Conservation (phyloP, 192 early-diverging fungal genomes). For the Coemansia sp. region DNA sequence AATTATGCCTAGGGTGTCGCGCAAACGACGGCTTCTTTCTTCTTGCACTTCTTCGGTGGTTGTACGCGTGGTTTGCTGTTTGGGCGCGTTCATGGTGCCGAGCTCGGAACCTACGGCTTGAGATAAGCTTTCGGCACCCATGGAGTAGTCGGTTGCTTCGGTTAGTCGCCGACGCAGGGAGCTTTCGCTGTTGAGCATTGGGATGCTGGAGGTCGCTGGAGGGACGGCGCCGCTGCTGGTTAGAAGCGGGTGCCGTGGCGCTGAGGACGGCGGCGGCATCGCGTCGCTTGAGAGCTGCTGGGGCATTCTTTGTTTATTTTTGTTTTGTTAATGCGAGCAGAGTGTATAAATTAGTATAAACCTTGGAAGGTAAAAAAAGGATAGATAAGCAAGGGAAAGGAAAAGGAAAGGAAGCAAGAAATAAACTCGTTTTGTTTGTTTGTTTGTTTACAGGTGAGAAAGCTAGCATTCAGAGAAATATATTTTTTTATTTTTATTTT, state of each 20-base stretch:
- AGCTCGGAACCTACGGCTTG: conserved; percentile 35
- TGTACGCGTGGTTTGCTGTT: conserved; percentile 13
- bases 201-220: conserved; percentile 34
- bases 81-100: conserved; percentile 26
- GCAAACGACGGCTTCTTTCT: conserved; percentile 40
- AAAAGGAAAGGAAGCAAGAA: not conserved
- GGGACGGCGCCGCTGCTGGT: conserved; percentile 40
- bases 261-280: conserved; percentile 8
- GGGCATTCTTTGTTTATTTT: not conserved
- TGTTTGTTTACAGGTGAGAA: not conserved
- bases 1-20: conserved; percentile 36
- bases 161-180: conserved; percentile 44
- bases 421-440: not conserved
- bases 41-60: conserved; percentile 52
- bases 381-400: not conserved
- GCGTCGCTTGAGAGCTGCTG: not conserved
- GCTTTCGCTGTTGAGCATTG: conserved; percentile 42
- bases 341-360: not conserved
- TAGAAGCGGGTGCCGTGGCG: conserved; percentile 12
- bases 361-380: not conserved
- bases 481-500: not conserved
- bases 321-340: not conserved
- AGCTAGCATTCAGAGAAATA: not conserved
- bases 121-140: not conserved
- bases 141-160: conserved; percentile 17